Evolutionary conservation across 371 early-diverging fungal species (phyloP).

Genomic region (Synchytrium microbalum): DNA sequence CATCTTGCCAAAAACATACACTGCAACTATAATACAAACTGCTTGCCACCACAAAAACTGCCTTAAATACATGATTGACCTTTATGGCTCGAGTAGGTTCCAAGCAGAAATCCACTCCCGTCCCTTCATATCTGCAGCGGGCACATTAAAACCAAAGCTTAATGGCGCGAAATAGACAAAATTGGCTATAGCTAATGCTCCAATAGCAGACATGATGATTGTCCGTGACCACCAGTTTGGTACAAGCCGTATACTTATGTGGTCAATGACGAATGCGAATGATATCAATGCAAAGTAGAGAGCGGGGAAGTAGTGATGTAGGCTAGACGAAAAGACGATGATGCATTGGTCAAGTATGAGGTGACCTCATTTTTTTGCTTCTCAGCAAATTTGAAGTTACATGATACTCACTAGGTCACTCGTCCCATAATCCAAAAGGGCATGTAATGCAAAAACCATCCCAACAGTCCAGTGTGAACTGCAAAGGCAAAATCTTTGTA

Average conservation of each 20-base stretch:
- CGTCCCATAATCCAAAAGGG: constrained; percentile 98
- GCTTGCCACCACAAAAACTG: no score
- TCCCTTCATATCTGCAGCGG: constrained; percentile 46
- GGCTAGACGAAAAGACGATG: constrained; percentile 22
- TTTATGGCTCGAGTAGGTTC: constrained; percentile 42
- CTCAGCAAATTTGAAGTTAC: constrained; percentile 52
- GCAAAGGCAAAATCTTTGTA: constrained; percentile 68
- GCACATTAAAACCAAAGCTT: constrained; percentile 79
- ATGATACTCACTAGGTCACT: constrained; percentile 67
- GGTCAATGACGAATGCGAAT: constrained; percentile 66
- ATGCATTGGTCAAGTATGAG: background rate
- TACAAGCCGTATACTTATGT: constrained; percentile 30
- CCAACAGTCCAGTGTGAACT: constrained; percentile 60
- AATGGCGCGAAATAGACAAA: constrained; percentile 76
- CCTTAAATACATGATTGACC: no score
- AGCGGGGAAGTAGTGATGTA: constrained; percentile 99
- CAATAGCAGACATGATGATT: constrained; percentile 39
- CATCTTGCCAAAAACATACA: no score
- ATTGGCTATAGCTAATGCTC: constrained; percentile 26
- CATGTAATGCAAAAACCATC: constrained; percentile 95
- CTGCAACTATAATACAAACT: no score
- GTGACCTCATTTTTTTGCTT: constrained; percentile 32
- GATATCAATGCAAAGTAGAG: constrained; percentile 88
- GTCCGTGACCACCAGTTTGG: background rate
- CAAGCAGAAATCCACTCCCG: constrained; percentile 52